Evolutionary conservation across 129 eudicot species (phyloP), one percentile per base, ranked within the genome.

Genomic region (Scalesia atractyloides): DNA sequence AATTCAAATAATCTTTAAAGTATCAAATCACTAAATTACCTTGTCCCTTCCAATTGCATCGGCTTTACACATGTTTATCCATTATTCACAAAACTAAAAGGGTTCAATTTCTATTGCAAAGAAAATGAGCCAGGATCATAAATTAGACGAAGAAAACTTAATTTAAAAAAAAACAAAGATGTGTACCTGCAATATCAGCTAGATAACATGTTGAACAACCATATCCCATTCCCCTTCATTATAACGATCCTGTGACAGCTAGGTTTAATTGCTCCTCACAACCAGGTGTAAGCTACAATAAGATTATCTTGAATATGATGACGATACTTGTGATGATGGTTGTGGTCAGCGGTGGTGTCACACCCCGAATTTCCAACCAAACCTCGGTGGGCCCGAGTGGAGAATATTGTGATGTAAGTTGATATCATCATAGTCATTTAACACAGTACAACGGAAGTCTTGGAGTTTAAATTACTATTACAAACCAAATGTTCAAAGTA

Each of bases 171-270:
- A n/a, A 39, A 15, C 9, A 58, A 65, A 64, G 50, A 20, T 9
- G 80, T 26, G 13, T 85, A 92, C 96, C 98, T 64, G 96, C 78
- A 87, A 89, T 87, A 92, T 83, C 77, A 92, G 72, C 4, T 90
- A 84, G 58, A 78, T 78, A 66, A 92, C 95, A 66, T 92, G 98
- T 60, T 87, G 95, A 79, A 92, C 85, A 46, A 92, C 91, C 50
- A 92, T 76, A 73, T 92, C 86, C 12, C 95, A 96, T 56, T 92
- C 98, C 58, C 98, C 98, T 85, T 89, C 98, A 50, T 92, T 92
- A 82, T 83, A 81, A 92, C 7, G 98, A 92, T 70, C 98, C 98
- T 0, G 98, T 92, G 81, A 96, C 98, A 83, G 98, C 96, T 9
- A 90, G 87, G 79, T 92, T 96, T 61, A 92, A 59, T 66, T 92